Evolutionary conservation across 768 basidiomycete species (phyloP).

Genomic region (Jaapia argillacea): DNA sequence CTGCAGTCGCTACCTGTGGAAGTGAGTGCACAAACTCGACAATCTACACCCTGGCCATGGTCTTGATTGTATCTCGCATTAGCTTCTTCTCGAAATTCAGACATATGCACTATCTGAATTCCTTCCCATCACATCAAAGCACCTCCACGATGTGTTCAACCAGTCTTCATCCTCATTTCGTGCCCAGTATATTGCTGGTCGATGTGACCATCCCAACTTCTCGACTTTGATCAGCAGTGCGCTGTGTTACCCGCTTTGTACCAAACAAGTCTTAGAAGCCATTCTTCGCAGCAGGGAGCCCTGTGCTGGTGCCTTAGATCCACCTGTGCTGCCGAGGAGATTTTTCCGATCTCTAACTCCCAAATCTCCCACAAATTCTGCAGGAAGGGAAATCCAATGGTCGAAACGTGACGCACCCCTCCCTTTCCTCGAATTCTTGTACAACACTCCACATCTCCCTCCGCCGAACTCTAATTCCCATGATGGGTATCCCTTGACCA

Average conservation of each 20-base stretch:
- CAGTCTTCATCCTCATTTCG: constrained; percentile 46
- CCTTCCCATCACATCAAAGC: constrained; percentile 49
- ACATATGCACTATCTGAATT: constrained; percentile 53
- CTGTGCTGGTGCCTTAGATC: constrained; percentile 2
- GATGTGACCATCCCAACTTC: constrained; percentile 1
- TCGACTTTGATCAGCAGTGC: constrained; percentile 27
- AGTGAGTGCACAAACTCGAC: constrained; percentile 16
- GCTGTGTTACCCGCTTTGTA: constrained; percentile 45
- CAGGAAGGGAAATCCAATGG: constrained; percentile 23
- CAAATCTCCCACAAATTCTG: constrained; percentile 6
- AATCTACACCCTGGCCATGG: neutral
- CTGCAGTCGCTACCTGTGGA: constrained; percentile 31
- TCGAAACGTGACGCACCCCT: constrained; percentile 43
- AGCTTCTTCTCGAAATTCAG: constrained; percentile 80
- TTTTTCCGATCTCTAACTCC: constrained; percentile 48
- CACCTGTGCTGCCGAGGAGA: constrained; percentile 51
- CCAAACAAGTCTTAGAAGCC: constrained; percentile 29
- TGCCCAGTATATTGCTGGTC: constrained; percentile 41
- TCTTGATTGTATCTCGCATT: neutral
- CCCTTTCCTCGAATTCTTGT: constrained; percentile 54
- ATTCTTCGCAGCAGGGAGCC: constrained; percentile 26
- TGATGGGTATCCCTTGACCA: constrained; percentile 74
- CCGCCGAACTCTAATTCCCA: constrained; percentile 51
- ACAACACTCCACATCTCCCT: constrained; percentile 26
- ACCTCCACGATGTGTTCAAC: constrained; percentile 43